Evolutionary conservation across 2,329 filamentous ascomycete species (phyloP).

Genomic region (Fusarium nanum): DNA sequence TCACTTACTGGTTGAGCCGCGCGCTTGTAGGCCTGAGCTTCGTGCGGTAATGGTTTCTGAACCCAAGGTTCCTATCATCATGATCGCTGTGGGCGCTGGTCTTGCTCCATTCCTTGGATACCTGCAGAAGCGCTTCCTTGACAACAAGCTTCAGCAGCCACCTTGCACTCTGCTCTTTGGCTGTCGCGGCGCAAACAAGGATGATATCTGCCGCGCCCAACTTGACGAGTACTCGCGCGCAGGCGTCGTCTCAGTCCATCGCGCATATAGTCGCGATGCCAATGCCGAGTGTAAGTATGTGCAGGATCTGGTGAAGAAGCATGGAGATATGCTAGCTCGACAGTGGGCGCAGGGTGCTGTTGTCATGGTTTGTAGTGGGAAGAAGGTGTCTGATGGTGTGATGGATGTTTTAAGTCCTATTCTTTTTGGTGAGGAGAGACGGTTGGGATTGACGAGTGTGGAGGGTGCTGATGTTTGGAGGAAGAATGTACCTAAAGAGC

Average conservation of each 20-base stretch:
- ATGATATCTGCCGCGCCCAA: not conserved
- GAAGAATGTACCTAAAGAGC: not conserved
- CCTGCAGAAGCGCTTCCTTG: constrained; percentile 11
- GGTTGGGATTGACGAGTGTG: not conserved
- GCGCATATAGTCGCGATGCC: constrained; percentile 2
- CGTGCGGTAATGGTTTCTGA: not conserved
- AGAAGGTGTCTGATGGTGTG: constrained; percentile 13
- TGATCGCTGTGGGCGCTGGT: constrained; percentile 14
- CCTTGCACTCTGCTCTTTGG: not conserved
- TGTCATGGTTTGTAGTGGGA: constrained; percentile 15
- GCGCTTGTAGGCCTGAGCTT: not conserved
- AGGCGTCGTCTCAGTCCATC: not conserved
- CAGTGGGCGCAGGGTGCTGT: constrained; percentile 18
- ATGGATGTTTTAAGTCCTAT: constrained; percentile 13
- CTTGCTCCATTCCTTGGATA: constrained; percentile 7
- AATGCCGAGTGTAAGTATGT: not conserved
- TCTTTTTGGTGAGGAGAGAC: constrained; percentile 1
- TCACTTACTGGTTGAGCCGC: not conserved
- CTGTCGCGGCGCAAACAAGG: constrained; percentile 1
- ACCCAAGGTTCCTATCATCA: constrained; percentile 3
- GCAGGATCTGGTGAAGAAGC: not conserved
- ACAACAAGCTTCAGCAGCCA: not conserved
- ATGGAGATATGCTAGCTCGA: not conserved
- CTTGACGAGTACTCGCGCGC: not conserved
- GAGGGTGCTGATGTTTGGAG: not conserved